Conservation (phyloP, 371 early-diverging fungal species). For the Massospora cicadina region DNA sequence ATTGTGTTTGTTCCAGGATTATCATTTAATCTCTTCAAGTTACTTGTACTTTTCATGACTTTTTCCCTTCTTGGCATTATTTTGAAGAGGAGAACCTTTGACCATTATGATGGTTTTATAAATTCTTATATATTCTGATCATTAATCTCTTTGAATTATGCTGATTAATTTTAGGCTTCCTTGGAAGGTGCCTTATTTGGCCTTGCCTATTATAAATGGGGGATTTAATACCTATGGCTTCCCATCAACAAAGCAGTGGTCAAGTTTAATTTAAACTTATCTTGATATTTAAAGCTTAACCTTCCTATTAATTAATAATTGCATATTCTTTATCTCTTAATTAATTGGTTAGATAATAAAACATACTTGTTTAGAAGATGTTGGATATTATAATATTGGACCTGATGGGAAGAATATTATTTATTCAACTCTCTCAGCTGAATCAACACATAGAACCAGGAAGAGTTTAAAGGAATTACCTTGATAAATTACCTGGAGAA, state of each 20-base stretch:
- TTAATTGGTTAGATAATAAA: too few species aligned
- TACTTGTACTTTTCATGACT: conserved; percentile 34
- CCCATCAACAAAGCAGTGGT: not conserved
- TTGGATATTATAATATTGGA: too few species aligned
- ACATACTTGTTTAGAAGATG: too few species aligned
- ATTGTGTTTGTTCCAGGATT: conserved; percentile 56
- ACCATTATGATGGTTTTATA: conserved; percentile 33
- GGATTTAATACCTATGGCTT: not conserved
- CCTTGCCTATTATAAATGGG: not conserved
- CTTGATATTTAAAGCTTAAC: not conserved
- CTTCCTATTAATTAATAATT: not conserved
- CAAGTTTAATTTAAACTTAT: too few species aligned
- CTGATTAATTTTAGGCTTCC: not conserved
- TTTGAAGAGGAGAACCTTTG: conserved; percentile 36
- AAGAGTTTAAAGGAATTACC: too few species aligned
- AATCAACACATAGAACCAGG: too few species aligned
- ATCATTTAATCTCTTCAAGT: conserved; percentile 35
- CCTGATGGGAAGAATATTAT: too few species aligned
- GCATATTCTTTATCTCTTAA: too few species aligned
- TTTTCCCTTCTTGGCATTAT: conserved; percentile 40
- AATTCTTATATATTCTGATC: not conserved
- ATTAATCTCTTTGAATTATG: not conserved
- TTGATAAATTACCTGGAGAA: too few species aligned
- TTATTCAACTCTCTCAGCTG: too few species aligned
- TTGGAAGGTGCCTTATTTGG: not conserved